Evolutionary conservation across 176 grass and related monocot genomes (phyloP), one percentile per base, ranked within the genome.

Genomic region (Areca catechu): DNA sequence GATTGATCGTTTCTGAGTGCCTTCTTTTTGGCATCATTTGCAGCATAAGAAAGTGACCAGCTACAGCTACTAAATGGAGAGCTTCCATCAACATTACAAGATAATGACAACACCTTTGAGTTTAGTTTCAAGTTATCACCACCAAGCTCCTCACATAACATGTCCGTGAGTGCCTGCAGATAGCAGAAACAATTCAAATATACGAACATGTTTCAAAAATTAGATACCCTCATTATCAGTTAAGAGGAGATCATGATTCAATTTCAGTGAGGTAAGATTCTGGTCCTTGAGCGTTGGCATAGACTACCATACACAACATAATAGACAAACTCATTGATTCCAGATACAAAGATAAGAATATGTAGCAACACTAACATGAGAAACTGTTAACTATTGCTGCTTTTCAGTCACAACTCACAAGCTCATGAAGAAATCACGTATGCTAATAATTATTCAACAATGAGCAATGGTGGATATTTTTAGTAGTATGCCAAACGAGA

Each of bases 101-200:
- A 82, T 80, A 97, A 77, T 59, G 92, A 91, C 66, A 97, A 54
- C 18, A 97, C 92, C 84, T 82, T 82, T 55, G 92, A 85, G 60
- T 77, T 77, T 63, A 97, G 71, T 65, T 97, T 91, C 64, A 97
- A 71, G 65, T 88, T 91, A 77, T 60, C 54, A 61, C 61, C 72
- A 79, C 93, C 93, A 88, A 97, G 66, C 63, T 85, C 87, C 58
- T 78, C 82, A 51, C 65, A 80, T 65, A 97, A 74, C 63, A 76
- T 82, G 82, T 91, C 67, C 62, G 83, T 69, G 61, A 97, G 87
- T 25, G 82, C 79, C 87, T 97, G 86, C 27, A 79, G 69, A 61
- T 17, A 43, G 77, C 23, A 66, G 43, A 60, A 76, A 55, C 10
- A 55, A 54, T 6, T 65, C 19, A 51, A 3, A 24, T 52, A 52